phyloP scores from a whole-genome alignment of 2,329 filamentous ascomycete genomes.

The Xylaria sp. region DNA sequence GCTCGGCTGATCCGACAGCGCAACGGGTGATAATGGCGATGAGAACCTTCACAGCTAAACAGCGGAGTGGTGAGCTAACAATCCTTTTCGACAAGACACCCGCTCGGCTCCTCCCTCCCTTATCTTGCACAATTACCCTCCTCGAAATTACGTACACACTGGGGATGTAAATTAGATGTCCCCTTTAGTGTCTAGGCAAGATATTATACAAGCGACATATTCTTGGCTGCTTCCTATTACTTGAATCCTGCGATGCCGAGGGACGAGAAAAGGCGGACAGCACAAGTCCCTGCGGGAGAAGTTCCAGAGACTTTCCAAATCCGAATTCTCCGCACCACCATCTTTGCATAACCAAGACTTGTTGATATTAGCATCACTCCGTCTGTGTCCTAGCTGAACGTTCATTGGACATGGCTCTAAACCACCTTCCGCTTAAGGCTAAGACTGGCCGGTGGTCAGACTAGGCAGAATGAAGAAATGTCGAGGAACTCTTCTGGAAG shows the following conservation, averaged over 20 bases:
- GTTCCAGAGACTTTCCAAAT: constrained; percentile 30
- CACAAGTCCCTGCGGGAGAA: constrained; percentile 7
- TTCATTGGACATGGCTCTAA: constrained; percentile 4
- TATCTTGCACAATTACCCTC: constrained; percentile 9
- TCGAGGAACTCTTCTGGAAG: constrained; percentile 36
- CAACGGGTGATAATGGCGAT: constrained; percentile 1
- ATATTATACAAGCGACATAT: neutral
- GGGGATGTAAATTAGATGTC: neutral
- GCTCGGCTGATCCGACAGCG: constrained; percentile 24
- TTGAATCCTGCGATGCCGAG: neutral
- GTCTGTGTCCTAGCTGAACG: neutral
- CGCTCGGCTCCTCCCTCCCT: constrained; percentile 2
- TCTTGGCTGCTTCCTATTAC: too few relatives aligned
- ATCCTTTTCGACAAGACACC: neutral
- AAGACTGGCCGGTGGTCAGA: neutral
- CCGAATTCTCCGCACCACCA: constrained; percentile 28
- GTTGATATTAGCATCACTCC: constrained; percentile 21
- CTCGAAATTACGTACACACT: constrained; percentile 14
- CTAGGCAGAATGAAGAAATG: constrained; percentile 34
- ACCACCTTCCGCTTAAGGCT: constrained; percentile 30
- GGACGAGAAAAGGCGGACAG: neutral
- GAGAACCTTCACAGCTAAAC: neutral
- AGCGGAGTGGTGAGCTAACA: neutral
- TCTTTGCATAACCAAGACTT: constrained; percentile 23
- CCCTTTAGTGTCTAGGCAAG: constrained; percentile 19